Conservation (phyloP, 1,139 yeast species). For the Pichiaceae sp. region DNA sequence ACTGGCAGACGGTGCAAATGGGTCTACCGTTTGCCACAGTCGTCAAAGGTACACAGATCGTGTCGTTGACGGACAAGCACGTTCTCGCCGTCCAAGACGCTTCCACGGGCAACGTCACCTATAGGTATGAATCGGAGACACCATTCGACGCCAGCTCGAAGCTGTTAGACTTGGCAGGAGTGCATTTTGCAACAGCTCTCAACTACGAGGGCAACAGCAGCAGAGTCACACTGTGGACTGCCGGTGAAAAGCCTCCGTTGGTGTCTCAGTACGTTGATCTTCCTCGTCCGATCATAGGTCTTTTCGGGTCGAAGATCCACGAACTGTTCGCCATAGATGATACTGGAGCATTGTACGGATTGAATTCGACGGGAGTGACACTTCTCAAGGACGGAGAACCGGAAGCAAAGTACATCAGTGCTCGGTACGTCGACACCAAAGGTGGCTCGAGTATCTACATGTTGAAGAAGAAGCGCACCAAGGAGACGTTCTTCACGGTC, state of each 20-base stretch:
- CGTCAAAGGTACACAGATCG: constrained; percentile 8
- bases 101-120: constrained; percentile 20
- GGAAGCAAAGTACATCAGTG: neutral
- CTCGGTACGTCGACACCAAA: neutral
- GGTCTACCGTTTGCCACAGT: constrained; percentile 21
- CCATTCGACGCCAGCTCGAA: constrained; percentile 13
- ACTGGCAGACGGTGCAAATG: constrained; percentile 27
- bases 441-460: neutral
- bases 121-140: constrained; percentile 21
- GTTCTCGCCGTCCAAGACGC: constrained; percentile 21
- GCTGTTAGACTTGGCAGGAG: constrained; percentile 8
- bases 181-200: constrained; percentile 9
- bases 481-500: neutral
- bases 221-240: constrained; percentile 10
- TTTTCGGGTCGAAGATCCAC: neutral
- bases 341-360: neutral
- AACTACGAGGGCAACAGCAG: constrained; percentile 6
- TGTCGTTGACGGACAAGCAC: constrained; percentile 20
- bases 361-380: neutral
- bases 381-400: neutral
- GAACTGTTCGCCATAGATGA: neutral
- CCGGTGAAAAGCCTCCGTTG: neutral
- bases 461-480: neutral
- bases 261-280: constrained; percentile 10
- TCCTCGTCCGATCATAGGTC: constrained; percentile 1